Evolutionary conservation across 192 early-diverging fungal species (phyloP).

Genomic region (Linnemannia zychae): DNA sequence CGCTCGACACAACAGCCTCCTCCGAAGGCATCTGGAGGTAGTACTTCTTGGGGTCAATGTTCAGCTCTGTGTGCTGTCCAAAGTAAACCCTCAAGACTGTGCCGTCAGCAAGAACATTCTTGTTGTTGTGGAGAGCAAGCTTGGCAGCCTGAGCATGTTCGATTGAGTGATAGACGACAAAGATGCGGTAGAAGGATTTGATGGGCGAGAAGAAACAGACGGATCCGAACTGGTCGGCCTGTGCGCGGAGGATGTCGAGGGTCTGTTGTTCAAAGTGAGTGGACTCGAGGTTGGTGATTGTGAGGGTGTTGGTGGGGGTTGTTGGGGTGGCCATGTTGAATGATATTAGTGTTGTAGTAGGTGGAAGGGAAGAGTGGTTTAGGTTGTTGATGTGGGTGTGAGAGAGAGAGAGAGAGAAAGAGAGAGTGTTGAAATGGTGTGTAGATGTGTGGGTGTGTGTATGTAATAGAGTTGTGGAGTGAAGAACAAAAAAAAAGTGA

Average conservation of each 20-base stretch:
- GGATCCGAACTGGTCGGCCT: constrained; percentile 58
- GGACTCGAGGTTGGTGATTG: constrained; percentile 61
- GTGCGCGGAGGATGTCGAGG: constrained; percentile 51
- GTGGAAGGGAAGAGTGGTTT: not conserved
- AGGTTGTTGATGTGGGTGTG: not conserved
- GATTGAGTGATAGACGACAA: constrained; percentile 66
- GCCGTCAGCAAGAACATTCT: not conserved
- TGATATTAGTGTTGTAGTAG: constrained; percentile 5
- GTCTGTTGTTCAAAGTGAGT: constrained; percentile 51
- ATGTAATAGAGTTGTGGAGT: not conserved
- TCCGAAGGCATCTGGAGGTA: constrained; percentile 48
- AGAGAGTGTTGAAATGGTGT: not conserved
- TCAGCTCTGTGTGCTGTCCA: constrained; percentile 59
- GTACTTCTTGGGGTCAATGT: constrained; percentile 39
- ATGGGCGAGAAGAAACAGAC: constrained; percentile 66
- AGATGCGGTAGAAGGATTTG: constrained; percentile 65
- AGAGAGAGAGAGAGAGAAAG: not conserved
- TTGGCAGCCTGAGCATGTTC: constrained; percentile 61
- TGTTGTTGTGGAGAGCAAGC: constrained; percentile 46
- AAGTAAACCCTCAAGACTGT: constrained; percentile 64
- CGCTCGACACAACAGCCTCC: not conserved
- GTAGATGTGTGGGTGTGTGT: not conserved
- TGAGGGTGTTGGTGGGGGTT: constrained; percentile 67
- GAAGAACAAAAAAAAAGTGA: not conserved
- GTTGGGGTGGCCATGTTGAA: constrained; percentile 20